phyloP scores from a whole-genome alignment of 352 stramenopile species.

The Phytopythium ostracodes region DNA sequence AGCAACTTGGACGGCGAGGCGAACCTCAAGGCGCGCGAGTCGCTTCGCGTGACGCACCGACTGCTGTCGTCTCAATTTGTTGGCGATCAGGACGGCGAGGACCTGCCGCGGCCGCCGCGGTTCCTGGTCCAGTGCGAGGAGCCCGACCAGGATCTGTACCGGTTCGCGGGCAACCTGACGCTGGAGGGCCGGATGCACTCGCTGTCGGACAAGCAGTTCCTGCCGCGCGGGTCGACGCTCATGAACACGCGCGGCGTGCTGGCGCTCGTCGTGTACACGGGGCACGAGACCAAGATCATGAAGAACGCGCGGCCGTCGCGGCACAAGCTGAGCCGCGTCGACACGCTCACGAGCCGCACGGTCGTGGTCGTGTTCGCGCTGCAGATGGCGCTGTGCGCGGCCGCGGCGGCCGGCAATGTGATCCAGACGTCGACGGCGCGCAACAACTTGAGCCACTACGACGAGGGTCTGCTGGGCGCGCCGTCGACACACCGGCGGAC shows the following conservation, averaged over 20 bases:
- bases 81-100: background rate
- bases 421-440: background rate
- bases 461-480: too few species aligned
- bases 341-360: slow-evolving; percentile 68
- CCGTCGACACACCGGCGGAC: background rate
- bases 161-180: slow-evolving; percentile 67
- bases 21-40: slow-evolving; percentile 67
- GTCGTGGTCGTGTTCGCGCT: slow-evolving; percentile 79
- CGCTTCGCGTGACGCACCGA: slow-evolving; percentile 31
- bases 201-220: slow-evolving; percentile 74
- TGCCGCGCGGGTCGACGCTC: slow-evolving; percentile 64
- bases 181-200: slow-evolving; percentile 55
- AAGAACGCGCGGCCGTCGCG: slow-evolving; percentile 80
- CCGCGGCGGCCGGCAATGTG: slow-evolving; percentile 34
- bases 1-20: slow-evolving; percentile 81
- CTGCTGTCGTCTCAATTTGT: slow-evolving; percentile 5
- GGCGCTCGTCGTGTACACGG: slow-evolving; percentile 74
- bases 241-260: slow-evolving; percentile 80
- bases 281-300: slow-evolving; percentile 90
- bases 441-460: slow-evolving; percentile 5
- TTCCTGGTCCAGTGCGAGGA: slow-evolving; percentile 80
- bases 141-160: slow-evolving; percentile 74
- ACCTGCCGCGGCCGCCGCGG: slow-evolving; percentile 3
- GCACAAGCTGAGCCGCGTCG: slow-evolving; percentile 83
- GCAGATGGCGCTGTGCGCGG: slow-evolving; percentile 62